phyloP scores from a whole-genome alignment of 257 asterid species.

The Ballota nigra region DNA sequence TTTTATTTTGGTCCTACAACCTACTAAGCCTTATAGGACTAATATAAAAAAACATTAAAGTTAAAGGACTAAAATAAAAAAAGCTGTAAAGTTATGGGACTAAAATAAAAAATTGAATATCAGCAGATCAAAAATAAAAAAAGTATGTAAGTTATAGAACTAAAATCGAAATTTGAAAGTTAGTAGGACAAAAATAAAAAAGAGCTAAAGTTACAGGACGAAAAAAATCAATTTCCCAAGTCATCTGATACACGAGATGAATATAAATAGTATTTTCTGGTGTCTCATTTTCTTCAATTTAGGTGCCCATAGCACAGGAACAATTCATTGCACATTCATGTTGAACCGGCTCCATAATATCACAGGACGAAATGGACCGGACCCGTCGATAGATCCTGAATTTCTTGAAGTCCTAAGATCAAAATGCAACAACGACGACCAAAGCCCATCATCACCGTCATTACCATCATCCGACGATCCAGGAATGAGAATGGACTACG shows the following conservation, averaged over 20 bases:
- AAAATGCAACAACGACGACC: slow-evolving; percentile 38
- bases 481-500: slow-evolving; percentile 62
- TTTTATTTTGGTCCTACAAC: too few species aligned
- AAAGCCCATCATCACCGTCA: slow-evolving; percentile 23
- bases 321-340: slow-evolving; percentile 66
- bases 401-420: slow-evolving; percentile 50
- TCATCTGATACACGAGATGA: neutral
- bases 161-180: too few species aligned
- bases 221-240: neutral
- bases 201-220: too few species aligned
- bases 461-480: slow-evolving; percentile 25
- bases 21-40: too few species aligned
- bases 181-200: too few species aligned
- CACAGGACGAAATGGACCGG: slow-evolving; percentile 41
- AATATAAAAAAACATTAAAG: too few species aligned
- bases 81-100: too few species aligned
- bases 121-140: too few species aligned
- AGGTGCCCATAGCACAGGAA: slow-evolving; percentile 89
- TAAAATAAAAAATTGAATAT: too few species aligned
- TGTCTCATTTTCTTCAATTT: neutral
- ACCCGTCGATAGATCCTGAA: slow-evolving; percentile 55
- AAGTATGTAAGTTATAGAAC: too few species aligned
- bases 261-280: neutral
- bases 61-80: too few species aligned
- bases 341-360: slow-evolving; percentile 49